phyloP scores from a whole-genome alignment of 257 asterid genomes.

The Fraxinus quadrangulata region DNA sequence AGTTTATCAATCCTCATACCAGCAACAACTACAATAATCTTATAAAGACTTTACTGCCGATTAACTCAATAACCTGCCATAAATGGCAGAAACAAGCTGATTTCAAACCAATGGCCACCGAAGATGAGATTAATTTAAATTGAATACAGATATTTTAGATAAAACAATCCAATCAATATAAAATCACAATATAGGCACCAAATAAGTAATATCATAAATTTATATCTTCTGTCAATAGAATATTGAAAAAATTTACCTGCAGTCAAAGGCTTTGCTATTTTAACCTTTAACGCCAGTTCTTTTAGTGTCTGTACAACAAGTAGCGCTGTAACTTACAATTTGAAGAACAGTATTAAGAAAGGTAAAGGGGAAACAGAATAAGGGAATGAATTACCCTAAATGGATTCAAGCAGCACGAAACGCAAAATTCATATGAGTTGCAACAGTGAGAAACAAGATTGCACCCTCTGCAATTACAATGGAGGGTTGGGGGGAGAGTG shows the following conservation, averaged over 20 bases:
- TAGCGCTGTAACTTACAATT: conserved; percentile 18
- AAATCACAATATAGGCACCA: not conserved
- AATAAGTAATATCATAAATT: conserved; percentile 16
- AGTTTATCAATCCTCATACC: not conserved
- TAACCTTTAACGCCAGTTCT: conserved; percentile 52
- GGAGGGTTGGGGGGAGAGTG: conserved; percentile 11
- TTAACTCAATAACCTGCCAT: conserved; percentile 10
- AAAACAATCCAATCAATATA: conserved; percentile 4
- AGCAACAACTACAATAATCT: not conserved
- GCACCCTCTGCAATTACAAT: conserved; percentile 68
- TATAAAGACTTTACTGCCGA: not conserved
- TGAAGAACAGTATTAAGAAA: not conserved
- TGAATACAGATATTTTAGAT: conserved; percentile 14
- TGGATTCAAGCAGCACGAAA: conserved; percentile 95
- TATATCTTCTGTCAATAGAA: conserved; percentile 6
- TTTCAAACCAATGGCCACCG: not conserved
- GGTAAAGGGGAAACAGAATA: not conserved
- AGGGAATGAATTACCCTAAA: conserved; percentile 48
- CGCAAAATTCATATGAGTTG: conserved; percentile 87
- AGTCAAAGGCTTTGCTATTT: conserved; percentile 74
- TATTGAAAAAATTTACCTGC: conserved; percentile 53
- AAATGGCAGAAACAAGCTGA: conserved; percentile 15
- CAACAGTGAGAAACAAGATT: conserved; percentile 77
- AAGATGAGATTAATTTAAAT: conserved; percentile 13
- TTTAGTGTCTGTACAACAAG: conserved; percentile 52